Percentiles rank a stretch among this genome's conserved stretches.
Evolutionary conservation across 768 basidiomycete genomes (phyloP).

Genomic region (Russula earlei): DNA sequence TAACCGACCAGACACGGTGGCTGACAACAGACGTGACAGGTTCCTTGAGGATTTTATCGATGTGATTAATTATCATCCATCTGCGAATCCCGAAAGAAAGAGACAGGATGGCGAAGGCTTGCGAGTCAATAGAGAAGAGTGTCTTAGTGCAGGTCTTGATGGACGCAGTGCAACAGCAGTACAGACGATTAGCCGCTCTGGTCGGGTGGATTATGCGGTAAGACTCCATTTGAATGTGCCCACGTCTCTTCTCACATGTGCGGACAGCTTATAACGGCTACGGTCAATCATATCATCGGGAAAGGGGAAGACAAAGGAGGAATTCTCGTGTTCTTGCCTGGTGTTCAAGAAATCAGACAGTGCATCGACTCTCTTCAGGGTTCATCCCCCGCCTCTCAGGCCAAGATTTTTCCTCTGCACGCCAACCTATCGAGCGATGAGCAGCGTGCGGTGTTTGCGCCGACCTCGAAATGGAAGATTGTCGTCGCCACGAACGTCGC

Average conservation of each 20-base stretch:
- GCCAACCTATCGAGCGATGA: slow-evolving; percentile 82
- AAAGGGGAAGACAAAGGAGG: slow-evolving; percentile 45
- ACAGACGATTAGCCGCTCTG: slow-evolving; percentile 48
- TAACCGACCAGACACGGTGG: neutral
- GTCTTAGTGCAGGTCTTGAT: slow-evolving; percentile 42
- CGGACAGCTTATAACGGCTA: slow-evolving; percentile 30
- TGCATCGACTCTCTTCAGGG: slow-evolving; percentile 54
- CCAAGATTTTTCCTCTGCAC: slow-evolving; percentile 69
- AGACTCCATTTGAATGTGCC: neutral
- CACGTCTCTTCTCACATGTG: neutral
- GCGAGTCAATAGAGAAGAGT: slow-evolving; percentile 28
- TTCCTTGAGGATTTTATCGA: slow-evolving; percentile 18
- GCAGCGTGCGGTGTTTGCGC: slow-evolving; percentile 67
- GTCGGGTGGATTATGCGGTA: slow-evolving; percentile 69
- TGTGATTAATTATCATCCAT: slow-evolving; percentile 9
- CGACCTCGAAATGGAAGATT: slow-evolving; percentile 63
- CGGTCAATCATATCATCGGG: slow-evolving; percentile 54
- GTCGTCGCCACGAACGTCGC: slow-evolving; percentile 89
- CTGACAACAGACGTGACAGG: slow-evolving; percentile 6
- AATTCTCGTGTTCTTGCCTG: slow-evolving; percentile 84
- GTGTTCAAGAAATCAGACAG: slow-evolving; percentile 78
- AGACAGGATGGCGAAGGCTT: slow-evolving; percentile 14
- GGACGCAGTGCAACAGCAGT: slow-evolving; percentile 44
- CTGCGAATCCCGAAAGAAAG: slow-evolving; percentile 2
- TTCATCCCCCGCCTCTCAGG: slow-evolving; percentile 28